These are phyloP conservation scores for Aphanocladium album DNA, from an alignment of 2,329 filamentous ascomycete genomes.

Conservation along the genomic window DNA sequence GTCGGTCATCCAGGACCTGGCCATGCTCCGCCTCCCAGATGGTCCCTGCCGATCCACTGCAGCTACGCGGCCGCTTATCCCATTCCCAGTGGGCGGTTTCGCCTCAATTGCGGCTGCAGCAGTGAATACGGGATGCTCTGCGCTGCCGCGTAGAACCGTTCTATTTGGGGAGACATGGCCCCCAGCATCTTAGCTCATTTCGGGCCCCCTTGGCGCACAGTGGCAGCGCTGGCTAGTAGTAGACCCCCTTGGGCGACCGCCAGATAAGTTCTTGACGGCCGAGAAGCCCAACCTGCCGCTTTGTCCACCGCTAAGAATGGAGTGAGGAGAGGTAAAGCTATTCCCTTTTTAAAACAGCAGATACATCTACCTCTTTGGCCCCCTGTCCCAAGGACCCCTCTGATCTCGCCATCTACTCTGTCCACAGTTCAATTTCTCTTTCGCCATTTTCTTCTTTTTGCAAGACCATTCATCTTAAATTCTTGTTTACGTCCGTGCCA, in stretches of 20 bases:
- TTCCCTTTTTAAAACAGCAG: neutral
- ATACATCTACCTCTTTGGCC: neutral
- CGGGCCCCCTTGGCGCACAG: neutral
- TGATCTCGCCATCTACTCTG: neutral
- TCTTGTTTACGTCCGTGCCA: neutral
- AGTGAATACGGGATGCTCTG: slow-evolving; percentile 1
- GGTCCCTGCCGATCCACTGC: slow-evolving; percentile 4
- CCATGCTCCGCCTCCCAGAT: neutral
- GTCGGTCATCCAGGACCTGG: neutral
- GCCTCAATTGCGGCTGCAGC: slow-evolving; percentile 2
- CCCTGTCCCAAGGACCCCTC: neutral
- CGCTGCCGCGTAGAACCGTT: neutral
- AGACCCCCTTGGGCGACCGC: neutral
- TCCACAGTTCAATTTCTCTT: neutral
- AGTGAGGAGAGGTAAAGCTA: neutral
- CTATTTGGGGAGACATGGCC: neutral
- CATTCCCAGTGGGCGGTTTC: neutral
- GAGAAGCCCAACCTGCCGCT: neutral
- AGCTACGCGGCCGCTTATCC: neutral
- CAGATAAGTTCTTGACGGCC: neutral
- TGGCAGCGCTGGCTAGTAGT: neutral
- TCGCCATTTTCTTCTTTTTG: neutral
- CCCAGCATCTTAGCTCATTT: neutral
- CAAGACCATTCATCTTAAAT: neutral
- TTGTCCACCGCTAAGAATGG: neutral